Evolutionary conservation across 2,329 filamentous ascomycete species (phyloP), one percentile per base, ranked within the genome.

Genomic region (Xylariaceae sp.): DNA sequence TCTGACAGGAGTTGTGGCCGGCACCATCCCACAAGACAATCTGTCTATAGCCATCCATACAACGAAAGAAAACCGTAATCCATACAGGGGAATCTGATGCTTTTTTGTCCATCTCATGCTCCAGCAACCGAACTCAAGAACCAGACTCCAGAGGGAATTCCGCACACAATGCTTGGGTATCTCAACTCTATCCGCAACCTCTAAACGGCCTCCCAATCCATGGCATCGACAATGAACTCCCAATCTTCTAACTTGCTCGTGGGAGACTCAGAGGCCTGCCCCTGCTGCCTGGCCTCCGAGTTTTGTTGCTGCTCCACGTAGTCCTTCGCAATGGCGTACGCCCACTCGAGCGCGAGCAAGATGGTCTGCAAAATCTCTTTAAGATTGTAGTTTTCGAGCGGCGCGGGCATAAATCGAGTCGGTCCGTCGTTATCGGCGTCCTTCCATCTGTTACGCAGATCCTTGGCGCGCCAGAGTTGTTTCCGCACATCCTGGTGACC

Each of bases 391-490:
- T 83, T 81, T 59, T 80, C 79, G 2, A 90, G 73, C 18, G 78
- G 77, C 11, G 73, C 69, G 18, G 68, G 71, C 51, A 51, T 55
- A 13, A 60, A 61, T 18, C 53, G 63, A 2, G 41, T 34, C 17
- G 0, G 56, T 45, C n/a, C 57, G 34, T 18, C 53, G 49, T 82
- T 78, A 44, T 85, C 83, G 0, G 82, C 85, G 56, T 86, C 82
- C 73, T 90, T 90, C 88, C 88, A 90, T 8, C 83, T 77, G 65
- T 90, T 90, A 1, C 88, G 77, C 58, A 89, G 78, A 64, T 88
- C 86, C 69, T 90, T 90, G 0, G 88, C 88, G 56, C 82, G 76
- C 55, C 78, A 78, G 3, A 91, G 76, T 56, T 87, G 82, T n/a
- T 76, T 74, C 9, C 80, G 76, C 4, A 86, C 83, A 2, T 81